Evolutionary conservation across 1,139 yeast genomes (phyloP).

Genomic region (Nakaseomyces delphensis): DNA sequence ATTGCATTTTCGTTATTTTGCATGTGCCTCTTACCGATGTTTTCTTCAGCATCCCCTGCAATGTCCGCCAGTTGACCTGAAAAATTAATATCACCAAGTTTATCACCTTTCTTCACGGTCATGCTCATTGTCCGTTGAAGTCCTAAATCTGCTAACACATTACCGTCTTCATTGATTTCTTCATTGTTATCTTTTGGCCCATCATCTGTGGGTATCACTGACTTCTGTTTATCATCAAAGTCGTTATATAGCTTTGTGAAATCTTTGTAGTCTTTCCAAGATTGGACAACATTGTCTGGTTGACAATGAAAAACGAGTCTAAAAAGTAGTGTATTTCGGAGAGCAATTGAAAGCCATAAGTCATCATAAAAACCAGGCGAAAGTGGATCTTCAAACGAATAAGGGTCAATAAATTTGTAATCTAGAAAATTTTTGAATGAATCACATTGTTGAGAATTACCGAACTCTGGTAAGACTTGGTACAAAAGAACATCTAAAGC

Average conservation of each 20-base stretch:
- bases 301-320: constrained; percentile 86
- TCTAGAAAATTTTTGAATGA: constrained; percentile 15
- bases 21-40: constrained; percentile 4
- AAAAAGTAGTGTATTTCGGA: constrained; percentile 72
- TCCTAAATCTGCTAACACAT: constrained; percentile 12
- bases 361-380: constrained; percentile 73
- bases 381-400: constrained; percentile 78
- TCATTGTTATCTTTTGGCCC: constrained; percentile 7
- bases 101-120: constrained; percentile 4
- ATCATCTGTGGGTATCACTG: constrained; percentile 27
- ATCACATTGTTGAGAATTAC: constrained; percentile 1
- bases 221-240: constrained; percentile 45
- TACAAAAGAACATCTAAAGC: constrained; percentile 41
- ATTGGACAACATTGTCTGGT: constrained; percentile 80
- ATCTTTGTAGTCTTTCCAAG: constrained; percentile 85
- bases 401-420: constrained; percentile 69
- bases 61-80: constrained; percentile 6
- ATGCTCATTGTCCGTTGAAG: constrained; percentile 9
- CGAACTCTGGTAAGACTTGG: constrained; percentile 16
- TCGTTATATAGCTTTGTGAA: constrained; percentile 51
- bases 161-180: constrained; percentile 9
- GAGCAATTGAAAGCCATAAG: constrained; percentile 79
- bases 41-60: constrained; percentile 11
- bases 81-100: constrained; percentile 10
- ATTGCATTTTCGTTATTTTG: neutral